phyloP scores from a whole-genome alignment of 2,329 filamentous ascomycete species.

The Colletotrichum ledebouriae region DNA sequence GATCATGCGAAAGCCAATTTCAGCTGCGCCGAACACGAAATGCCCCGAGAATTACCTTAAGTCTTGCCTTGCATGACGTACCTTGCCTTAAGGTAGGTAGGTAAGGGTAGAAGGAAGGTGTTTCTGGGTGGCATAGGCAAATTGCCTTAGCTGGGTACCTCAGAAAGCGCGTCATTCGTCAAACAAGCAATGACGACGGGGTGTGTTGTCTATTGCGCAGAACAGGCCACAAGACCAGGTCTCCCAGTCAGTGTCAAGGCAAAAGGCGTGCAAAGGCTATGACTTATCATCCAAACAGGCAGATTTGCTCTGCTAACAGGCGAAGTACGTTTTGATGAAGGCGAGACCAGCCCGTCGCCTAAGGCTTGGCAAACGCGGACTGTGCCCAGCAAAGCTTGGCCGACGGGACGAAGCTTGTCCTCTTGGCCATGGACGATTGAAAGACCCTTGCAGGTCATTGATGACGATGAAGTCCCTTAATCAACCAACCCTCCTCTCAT shows the following conservation, averaged over 20 bases:
- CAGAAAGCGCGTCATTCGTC: slow-evolving; percentile 2
- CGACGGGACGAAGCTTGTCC: slow-evolving; percentile 35
- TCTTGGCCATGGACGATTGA: slow-evolving; percentile 20
- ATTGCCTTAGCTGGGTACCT: neutral
- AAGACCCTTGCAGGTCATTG: slow-evolving; percentile 17
- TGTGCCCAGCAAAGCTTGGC: slow-evolving; percentile 39
- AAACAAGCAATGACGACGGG: slow-evolving; percentile 33
- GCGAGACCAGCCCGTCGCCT: slow-evolving; percentile 33
- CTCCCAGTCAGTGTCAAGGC: slow-evolving; percentile 27
- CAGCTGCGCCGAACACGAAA: neutral
- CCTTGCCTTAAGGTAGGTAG: neutral
- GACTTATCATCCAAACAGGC: slow-evolving; percentile 29
- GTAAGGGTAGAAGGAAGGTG: neutral
- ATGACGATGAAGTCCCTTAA: slow-evolving; percentile 4
- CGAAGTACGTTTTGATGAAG: slow-evolving; percentile 26
- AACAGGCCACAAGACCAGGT: slow-evolving; percentile 16
- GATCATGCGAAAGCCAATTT: slow-evolving; percentile 12
- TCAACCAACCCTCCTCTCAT: slow-evolving; percentile 10
- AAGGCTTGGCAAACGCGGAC: slow-evolving; percentile 41
- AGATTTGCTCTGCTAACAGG: slow-evolving; percentile 14
- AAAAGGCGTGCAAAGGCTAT: slow-evolving; percentile 32
- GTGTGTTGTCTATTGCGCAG: slow-evolving; percentile 5
- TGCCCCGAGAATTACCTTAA: slow-evolving; percentile 13
- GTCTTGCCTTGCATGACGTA: slow-evolving; percentile 24
- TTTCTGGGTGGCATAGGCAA: slow-evolving; percentile 4